Percentiles rank a stretch among this genome's conserved stretches.
These are phyloP conservation scores for Oldenlandia corymbosa DNA, from an alignment of 257 asterid species.

Conservation along the genomic window DNA sequence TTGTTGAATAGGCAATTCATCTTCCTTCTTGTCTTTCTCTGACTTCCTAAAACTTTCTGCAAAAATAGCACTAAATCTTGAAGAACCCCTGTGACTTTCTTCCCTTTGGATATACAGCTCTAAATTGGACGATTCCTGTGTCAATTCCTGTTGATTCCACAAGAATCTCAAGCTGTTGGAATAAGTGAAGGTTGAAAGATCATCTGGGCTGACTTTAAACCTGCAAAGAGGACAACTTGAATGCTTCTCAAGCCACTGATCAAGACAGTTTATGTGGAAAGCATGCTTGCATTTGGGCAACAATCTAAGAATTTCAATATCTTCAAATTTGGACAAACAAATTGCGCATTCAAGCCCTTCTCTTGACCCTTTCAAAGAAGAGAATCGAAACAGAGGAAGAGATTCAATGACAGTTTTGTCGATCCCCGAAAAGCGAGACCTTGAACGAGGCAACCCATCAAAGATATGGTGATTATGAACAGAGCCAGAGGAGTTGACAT, in stretches of 20 bases:
- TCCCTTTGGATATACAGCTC: conserved; percentile 29
- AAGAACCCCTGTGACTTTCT: conserved; percentile 21
- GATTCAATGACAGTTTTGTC: conserved; percentile 30
- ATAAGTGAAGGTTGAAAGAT: conserved; percentile 17
- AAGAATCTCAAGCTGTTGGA: conserved; percentile 32
- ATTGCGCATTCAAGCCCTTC: conserved; percentile 35
- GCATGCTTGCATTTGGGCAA: conserved; percentile 39
- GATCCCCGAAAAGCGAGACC: conserved; percentile 24
- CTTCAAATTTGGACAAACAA: conserved; percentile 32
- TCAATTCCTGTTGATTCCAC: conserved; percentile 14
- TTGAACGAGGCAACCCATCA: conserved; percentile 35
- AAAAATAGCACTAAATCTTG: conserved; percentile 29
- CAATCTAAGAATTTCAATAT: conserved; percentile 28
- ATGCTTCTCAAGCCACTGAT: conserved; percentile 36
- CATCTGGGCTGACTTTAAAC: conserved; percentile 24
- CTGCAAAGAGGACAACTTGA: conserved; percentile 42
- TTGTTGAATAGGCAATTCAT: conserved; percentile 22
- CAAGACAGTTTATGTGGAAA: conserved; percentile 31
- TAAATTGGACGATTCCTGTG: conserved; percentile 22
- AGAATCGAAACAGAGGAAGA: conserved; percentile 34
- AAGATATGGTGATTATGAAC: conserved; percentile 19
- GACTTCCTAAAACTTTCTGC: conserved; percentile 23
- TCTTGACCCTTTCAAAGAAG: conserved; percentile 27
- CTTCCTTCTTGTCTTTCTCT: conserved; percentile 10
- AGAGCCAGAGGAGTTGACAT: conserved; percentile 17